These are phyloP conservation scores for Pseudodiploospora longispora DNA, from an alignment of 2,329 filamentous ascomycete species.

Conservation along the genomic window DNA sequence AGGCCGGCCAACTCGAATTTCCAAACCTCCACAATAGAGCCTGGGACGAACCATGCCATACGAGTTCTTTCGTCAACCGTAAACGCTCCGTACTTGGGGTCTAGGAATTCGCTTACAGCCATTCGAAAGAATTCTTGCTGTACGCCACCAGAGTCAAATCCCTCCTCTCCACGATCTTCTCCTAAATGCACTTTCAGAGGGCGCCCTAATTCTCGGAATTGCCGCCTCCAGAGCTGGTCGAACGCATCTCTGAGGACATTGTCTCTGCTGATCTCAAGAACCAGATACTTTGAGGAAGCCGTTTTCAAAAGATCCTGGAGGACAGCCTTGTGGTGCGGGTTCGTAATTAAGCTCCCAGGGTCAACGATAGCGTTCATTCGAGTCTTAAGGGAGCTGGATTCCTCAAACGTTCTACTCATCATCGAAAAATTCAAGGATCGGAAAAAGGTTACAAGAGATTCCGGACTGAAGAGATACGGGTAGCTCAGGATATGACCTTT, in stretches of 20 bases:
- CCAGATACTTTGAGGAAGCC: constrained; percentile 61
- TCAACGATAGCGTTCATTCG: constrained; percentile 49
- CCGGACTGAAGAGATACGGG: constrained; percentile 68
- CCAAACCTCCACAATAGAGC: constrained; percentile 73
- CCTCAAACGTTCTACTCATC: constrained; percentile 76
- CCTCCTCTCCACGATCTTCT: constrained; percentile 74
- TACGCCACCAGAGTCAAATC: constrained; percentile 87
- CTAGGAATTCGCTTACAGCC: constrained; percentile 69
- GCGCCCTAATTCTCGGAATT: constrained; percentile 71
- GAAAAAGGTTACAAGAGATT: constrained; percentile 73
- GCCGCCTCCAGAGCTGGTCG: constrained; percentile 81
- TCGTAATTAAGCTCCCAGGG: constrained; percentile 46
- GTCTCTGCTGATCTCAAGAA: constrained; percentile 60
- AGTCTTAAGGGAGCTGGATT: constrained; percentile 50
- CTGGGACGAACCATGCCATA: constrained; percentile 83
- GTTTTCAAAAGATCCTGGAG: constrained; percentile 56
- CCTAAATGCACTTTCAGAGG: constrained; percentile 86
- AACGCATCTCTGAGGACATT: constrained; percentile 66
- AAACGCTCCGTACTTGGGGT: constrained; percentile 73
- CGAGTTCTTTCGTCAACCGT: constrained; percentile 66
- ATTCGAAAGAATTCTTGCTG: constrained; percentile 94
- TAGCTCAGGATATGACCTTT: constrained; percentile 70
- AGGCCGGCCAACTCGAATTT: constrained; percentile 86
- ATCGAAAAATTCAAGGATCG: constrained; percentile 77
- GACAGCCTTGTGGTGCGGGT: constrained; percentile 50